A percentile compares a stretch with the other conserved stretches of the same genome.
Evolutionary conservation across 2,329 filamentous ascomycete species (phyloP).

Genomic region (Sporothrix brasiliensis): DNA sequence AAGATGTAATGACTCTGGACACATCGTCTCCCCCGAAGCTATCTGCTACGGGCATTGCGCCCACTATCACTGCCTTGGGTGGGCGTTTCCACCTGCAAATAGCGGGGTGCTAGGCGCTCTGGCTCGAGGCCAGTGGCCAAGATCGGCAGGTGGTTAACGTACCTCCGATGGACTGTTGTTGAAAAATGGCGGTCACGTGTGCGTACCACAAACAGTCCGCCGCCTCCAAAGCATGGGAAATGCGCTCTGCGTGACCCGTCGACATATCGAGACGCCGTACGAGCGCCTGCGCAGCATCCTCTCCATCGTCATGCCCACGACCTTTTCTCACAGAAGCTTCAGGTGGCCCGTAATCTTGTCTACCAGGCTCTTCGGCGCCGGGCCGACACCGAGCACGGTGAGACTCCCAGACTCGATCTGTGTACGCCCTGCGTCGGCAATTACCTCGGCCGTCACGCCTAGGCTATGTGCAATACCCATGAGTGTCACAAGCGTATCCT

Average conservation of each 20-base stretch:
- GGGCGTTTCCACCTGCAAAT: not conserved
- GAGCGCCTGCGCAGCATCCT: not conserved
- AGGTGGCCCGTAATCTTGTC: slow-evolving; percentile 83
- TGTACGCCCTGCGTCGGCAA: slow-evolving; percentile 93
- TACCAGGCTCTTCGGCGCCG: slow-evolving; percentile 81
- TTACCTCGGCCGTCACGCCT: slow-evolving; percentile 84
- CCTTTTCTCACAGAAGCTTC: slow-evolving; percentile 67
- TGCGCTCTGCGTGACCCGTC: not conserved
- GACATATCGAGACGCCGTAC: not conserved
- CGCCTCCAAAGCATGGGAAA: not conserved
- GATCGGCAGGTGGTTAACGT: slow-evolving; percentile 15
- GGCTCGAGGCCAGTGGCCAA: not conserved
- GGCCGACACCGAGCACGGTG: slow-evolving; percentile 84
- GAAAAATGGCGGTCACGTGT: slow-evolving; percentile 25
- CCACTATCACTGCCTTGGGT: not conserved
- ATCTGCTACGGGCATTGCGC: not conserved
- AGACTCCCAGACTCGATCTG: slow-evolving; percentile 93
- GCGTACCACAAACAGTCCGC: not conserved
- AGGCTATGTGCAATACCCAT: slow-evolving; percentile 80
- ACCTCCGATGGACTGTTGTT: not conserved
- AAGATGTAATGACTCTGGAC: too few relatives aligned
- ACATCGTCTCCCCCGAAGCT: not conserved
- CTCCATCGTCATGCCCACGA: not conserved
- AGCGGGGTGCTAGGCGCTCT: slow-evolving; percentile 22
- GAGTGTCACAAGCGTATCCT: slow-evolving; percentile 75